A percentile compares a stretch with the other conserved stretches of the same genome.
These are phyloP conservation scores for Brasilioporus rufonigricans DNA, from an alignment of 768 basidiomycete species.

Conservation along the genomic window DNA sequence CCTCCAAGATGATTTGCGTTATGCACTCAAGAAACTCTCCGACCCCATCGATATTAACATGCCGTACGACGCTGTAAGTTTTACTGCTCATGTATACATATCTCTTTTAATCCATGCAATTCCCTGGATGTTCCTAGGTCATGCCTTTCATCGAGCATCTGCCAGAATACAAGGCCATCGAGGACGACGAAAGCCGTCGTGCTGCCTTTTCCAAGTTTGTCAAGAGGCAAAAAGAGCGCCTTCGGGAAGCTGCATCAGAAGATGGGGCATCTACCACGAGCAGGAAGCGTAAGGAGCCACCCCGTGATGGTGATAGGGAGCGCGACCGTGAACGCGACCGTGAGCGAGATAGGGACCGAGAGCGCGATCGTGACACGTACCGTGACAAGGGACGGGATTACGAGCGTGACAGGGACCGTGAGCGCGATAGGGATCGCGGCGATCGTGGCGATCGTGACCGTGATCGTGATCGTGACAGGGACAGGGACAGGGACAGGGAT, in stretches of 20 bases:
- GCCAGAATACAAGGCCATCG: slow-evolving; percentile 82
- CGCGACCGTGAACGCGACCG: slow-evolving; percentile 41
- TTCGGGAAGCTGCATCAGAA: slow-evolving; percentile 74
- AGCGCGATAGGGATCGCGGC: slow-evolving; percentile 31
- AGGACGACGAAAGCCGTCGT: slow-evolving; percentile 81
- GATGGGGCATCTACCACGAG: slow-evolving; percentile 81
- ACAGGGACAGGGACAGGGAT: slow-evolving; percentile 43
- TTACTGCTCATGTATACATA: not conserved
- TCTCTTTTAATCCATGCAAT: not conserved
- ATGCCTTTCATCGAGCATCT: slow-evolving; percentile 77
- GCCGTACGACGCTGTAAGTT: slow-evolving; percentile 76
- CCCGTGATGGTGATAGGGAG: slow-evolving; percentile 46
- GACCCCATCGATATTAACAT: slow-evolving; percentile 75
- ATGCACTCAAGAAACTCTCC: slow-evolving; percentile 87
- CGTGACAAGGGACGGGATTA: not conserved
- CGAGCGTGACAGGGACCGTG: slow-evolving; percentile 29
- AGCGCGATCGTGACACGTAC: slow-evolving; percentile 8
- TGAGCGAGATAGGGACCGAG: slow-evolving; percentile 31
- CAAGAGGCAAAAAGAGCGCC: slow-evolving; percentile 88
- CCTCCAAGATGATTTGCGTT: slow-evolving; percentile 92
- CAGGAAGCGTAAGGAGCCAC: slow-evolving; percentile 76
- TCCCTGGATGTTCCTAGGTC: slow-evolving; percentile 40
- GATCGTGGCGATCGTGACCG: slow-evolving; percentile 41
- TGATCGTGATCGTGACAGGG: slow-evolving; percentile 44
- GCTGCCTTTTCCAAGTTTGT: slow-evolving; percentile 86